Percentiles rank a stretch among this genome's conserved stretches.
Conservation (phyloP, 2,329 filamentous ascomycete genomes). For the Elsinoe perseae region DNA sequence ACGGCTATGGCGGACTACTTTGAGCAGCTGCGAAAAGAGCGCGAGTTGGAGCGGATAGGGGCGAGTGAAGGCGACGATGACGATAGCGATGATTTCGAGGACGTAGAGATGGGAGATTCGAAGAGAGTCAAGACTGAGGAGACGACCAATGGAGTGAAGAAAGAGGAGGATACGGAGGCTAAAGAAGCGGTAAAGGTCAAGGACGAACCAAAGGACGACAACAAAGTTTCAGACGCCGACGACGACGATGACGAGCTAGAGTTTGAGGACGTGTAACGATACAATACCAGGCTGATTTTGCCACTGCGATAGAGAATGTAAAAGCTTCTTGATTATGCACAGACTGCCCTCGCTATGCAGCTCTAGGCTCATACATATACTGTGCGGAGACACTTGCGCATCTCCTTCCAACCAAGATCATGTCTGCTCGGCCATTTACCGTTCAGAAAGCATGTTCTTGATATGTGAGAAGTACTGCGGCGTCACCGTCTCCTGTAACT, state of each 20-base stretch:
- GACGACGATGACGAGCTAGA: conserved; percentile 43
- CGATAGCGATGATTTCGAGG: conserved; percentile 46
- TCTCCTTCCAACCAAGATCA: neutral
- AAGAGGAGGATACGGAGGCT: conserved; percentile 33
- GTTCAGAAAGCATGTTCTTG: conserved; percentile 73
- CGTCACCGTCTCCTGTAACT: conserved; percentile 62
- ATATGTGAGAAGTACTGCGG: conserved; percentile 65
- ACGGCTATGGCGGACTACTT: conserved; percentile 60
- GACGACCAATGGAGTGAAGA: conserved; percentile 31
- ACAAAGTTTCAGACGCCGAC: conserved; percentile 33
- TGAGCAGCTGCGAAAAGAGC: conserved; percentile 55
- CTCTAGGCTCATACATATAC: neutral
- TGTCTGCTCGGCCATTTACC: conserved; percentile 40
- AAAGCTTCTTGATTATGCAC: neutral
- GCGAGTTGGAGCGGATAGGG: conserved; percentile 38
- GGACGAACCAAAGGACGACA: conserved; percentile 19
- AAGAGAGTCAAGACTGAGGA: conserved; percentile 24
- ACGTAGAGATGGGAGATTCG: conserved; percentile 45
- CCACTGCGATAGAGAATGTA: neutral
- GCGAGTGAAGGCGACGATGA: conserved; percentile 45
- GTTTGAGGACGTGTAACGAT: conserved; percentile 36
- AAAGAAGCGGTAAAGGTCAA: conserved; percentile 16
- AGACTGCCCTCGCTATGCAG: neutral
- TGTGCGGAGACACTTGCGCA: neutral
- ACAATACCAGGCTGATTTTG: neutral